These are phyloP conservation scores for Fragaria nilgerrensis DNA, from an alignment of 306 rosid genomes.

Conservation along the genomic window DNA sequence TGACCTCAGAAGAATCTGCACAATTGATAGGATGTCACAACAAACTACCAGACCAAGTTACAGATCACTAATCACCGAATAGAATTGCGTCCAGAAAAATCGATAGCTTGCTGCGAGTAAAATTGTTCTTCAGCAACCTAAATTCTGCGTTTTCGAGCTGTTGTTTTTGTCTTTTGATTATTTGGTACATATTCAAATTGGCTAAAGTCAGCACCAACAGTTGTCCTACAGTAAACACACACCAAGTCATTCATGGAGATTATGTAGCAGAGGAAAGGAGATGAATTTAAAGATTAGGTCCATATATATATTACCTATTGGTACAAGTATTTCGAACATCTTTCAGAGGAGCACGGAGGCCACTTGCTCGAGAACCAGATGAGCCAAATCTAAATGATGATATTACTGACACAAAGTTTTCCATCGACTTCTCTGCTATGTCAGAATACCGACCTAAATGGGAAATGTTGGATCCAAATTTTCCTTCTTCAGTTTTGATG, in stretches of 20 bases:
- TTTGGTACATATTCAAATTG: slow-evolving; percentile 56
- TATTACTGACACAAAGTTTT: slow-evolving; percentile 67
- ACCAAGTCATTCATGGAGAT: slow-evolving; percentile 23
- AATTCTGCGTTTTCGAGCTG: slow-evolving; percentile 29
- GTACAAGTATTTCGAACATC: slow-evolving; percentile 52
- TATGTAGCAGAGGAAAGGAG: slow-evolving; percentile 20
- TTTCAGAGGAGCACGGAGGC: slow-evolving; percentile 84
- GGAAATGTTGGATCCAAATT: slow-evolving; percentile 80
- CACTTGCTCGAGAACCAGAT: slow-evolving; percentile 88
- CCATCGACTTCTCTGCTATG: slow-evolving; percentile 82
- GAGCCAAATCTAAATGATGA: slow-evolving; percentile 60
- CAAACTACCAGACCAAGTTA: slow-evolving; percentile 2
- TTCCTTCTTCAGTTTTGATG: slow-evolving; percentile 34
- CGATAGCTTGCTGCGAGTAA: slow-evolving; percentile 8
- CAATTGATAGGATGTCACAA: slow-evolving; percentile 1
- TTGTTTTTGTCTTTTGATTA: slow-evolving; percentile 30
- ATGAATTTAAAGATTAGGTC: slow-evolving; percentile 17
- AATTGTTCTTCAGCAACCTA: slow-evolving; percentile 21
- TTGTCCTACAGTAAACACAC: slow-evolving; percentile 37
- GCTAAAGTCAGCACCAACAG: slow-evolving; percentile 37
- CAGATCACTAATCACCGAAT: slow-evolving; percentile 5
- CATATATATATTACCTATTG: slow-evolving; percentile 42
- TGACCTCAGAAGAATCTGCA: slow-evolving; percentile 17
- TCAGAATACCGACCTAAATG: slow-evolving; percentile 67
- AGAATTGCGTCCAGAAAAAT: slow-evolving; percentile 15